Percentiles rank a stretch among this genome's conserved stretches.
These are phyloP conservation scores for Suhomyces sp. DNA, from an alignment of 805 yeast genomes.

Conservation along the genomic window DNA sequence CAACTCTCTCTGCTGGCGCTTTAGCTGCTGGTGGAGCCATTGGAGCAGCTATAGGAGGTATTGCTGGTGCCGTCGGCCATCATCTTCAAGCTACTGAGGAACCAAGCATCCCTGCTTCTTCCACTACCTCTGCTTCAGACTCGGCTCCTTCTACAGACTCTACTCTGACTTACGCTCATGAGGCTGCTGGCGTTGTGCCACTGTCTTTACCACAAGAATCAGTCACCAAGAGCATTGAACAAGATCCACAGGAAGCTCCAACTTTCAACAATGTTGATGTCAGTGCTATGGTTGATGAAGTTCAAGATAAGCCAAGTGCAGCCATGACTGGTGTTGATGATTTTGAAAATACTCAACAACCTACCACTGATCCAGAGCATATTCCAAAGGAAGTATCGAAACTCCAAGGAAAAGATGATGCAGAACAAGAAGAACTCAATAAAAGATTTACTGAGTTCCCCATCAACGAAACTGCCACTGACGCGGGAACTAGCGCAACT, in stretches of 20 bases:
- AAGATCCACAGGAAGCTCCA: neutral
- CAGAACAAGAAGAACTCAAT: slow-evolving; percentile 17
- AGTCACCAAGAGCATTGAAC: neutral
- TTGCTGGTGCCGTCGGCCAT: slow-evolving; percentile 5
- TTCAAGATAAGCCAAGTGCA: slow-evolving; percentile 24
- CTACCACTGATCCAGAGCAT: too few relatives aligned
- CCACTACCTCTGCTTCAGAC: too few relatives aligned
- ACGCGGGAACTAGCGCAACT: slow-evolving; percentile 27
- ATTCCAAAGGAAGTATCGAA: slow-evolving; percentile 8
- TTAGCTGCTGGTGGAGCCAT: slow-evolving; percentile 10
- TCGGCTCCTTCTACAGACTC: too few relatives aligned
- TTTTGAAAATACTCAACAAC: slow-evolving; percentile 9
- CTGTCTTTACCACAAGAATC: too few relatives aligned
- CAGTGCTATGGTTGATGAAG: slow-evolving; percentile 25
- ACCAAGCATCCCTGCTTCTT: too few relatives aligned
- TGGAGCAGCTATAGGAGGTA: slow-evolving; percentile 11
- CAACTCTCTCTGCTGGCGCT: slow-evolving; percentile 1
- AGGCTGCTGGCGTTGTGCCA: too few relatives aligned
- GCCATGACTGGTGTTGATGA: slow-evolving; percentile 30
- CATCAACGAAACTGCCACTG: slow-evolving; percentile 20
- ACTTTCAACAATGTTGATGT: slow-evolving; percentile 3
- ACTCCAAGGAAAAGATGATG: slow-evolving; percentile 11
- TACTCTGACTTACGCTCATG: neutral
- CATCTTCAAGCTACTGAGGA: neutral
- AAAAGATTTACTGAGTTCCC: slow-evolving; percentile 37